Evolutionary conservation across 805 yeast species (phyloP), one percentile per base, ranked within the genome.

Genomic region (Kluyveromyces lactis): DNA sequence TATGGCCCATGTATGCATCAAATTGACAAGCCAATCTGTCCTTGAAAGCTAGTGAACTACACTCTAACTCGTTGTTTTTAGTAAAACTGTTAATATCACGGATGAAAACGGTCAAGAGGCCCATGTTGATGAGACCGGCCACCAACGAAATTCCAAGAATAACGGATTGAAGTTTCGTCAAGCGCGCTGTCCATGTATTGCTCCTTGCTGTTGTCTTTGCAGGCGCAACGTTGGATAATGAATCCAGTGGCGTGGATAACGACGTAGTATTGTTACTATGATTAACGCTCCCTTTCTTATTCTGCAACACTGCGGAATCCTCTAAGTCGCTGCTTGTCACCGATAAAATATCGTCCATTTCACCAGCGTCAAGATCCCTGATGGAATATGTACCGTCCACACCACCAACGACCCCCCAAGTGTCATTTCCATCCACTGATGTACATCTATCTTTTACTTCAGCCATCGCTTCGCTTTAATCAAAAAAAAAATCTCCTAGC

Each of bases 131-230:
- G 27, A 97, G 87, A 63, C 98, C 98, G 4, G 98, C 97, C 36
- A 90, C 97, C 49, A 90, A 72, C 39, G 98, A 97, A 27, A 90
- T 95, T 68, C 90, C 97, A 54, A 90, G 72, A 59, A 90, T 72
- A 33, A 96, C 86, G 4, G 95, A 84, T 52, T 92, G 30, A 12
- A 27, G 30, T 27, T 27, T 27, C 30, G 13, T 27, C 7, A 27
- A 12, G n/a, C n/a, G 30, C 6, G 9, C 24, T 6, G 8, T 21
- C 24, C 6, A 9, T 21, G 24, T 6, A 9, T 9, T 21, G 9
- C 8, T 21, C 24, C 9, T 21, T 21, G 24, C 8, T 12, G 30
- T 27, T 15, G 30, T 7, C 11, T 11, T 27, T 7, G 7, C 30
- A 6, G 30, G 30, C 7, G 30, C 30, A 5, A 6, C 5, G n/a